Evolutionary conservation across 768 basidiomycete genomes (phyloP).

Genomic region (Coprinellus aureogranulatus): DNA sequence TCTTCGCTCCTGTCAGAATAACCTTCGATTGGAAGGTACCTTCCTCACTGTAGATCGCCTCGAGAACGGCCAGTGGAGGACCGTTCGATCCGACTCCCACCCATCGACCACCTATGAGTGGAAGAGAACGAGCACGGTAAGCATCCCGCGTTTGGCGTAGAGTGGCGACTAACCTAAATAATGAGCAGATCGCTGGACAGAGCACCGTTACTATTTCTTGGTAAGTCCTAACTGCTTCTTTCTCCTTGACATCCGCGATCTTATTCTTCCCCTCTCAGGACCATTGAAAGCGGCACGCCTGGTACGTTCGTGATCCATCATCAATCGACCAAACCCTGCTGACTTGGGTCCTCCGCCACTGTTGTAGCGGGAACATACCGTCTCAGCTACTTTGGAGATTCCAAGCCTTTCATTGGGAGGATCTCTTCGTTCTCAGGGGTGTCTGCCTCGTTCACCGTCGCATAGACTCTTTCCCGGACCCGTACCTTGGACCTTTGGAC

Average conservation of each 20-base stretch:
- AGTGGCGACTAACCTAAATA: constrained; percentile 4
- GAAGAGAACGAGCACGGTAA: constrained; percentile 54
- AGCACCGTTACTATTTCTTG: constrained; percentile 68
- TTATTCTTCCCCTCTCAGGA: constrained; percentile 39
- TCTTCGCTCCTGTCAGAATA: constrained; percentile 50
- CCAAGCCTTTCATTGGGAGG: constrained; percentile 64
- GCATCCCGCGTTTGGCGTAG: constrained; percentile 18
- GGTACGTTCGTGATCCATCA: constrained; percentile 34
- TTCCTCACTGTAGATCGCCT: constrained; percentile 66
- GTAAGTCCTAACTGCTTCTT: constrained; percentile 32
- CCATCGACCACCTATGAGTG: constrained; percentile 71
- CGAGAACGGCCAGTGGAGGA: constrained; percentile 48
- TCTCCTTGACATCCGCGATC: constrained; percentile 7
- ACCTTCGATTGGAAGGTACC: constrained; percentile 69
- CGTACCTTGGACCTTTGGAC: background rate
- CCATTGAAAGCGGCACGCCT: constrained; percentile 59
- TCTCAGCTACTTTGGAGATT: constrained; percentile 69
- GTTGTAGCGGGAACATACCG: constrained; percentile 66
- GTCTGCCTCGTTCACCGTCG: constrained; percentile 62
- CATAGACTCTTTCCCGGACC: constrained; percentile 24
- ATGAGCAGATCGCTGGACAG: constrained; percentile 48
- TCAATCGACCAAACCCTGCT: constrained; percentile 9
- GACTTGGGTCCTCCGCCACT: background rate
- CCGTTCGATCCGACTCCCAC: constrained; percentile 72
- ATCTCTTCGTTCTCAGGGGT: constrained; percentile 62